Evolutionary conservation across 2,329 filamentous ascomycete species (phyloP).

Genomic region (Colletotrichum graminicola): DNA sequence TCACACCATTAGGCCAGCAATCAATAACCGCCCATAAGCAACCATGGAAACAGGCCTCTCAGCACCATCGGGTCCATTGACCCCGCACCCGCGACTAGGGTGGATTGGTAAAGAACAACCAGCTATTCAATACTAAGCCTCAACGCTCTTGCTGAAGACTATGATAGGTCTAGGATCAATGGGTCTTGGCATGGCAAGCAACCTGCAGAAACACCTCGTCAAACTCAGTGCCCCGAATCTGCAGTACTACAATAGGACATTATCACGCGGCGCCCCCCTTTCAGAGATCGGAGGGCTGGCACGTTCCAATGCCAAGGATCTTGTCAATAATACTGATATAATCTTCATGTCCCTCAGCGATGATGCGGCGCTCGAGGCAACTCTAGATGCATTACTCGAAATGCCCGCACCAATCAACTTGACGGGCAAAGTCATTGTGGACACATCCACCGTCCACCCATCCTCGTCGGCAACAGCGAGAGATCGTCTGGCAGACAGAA

Average conservation of each 20-base stretch:
- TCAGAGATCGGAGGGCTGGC: constrained; percentile 47
- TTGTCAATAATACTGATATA: constrained; percentile 50
- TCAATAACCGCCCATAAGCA: background rate
- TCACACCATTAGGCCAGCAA: background rate
- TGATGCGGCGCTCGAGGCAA: constrained; percentile 54
- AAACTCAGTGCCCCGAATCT: constrained; percentile 46
- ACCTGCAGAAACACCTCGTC: constrained; percentile 59
- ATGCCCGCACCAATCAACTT: constrained; percentile 39
- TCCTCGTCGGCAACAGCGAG: constrained; percentile 52
- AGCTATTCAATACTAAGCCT: background rate
- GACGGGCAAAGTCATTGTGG: constrained; percentile 58
- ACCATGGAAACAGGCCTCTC: background rate
- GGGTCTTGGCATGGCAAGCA: constrained; percentile 63
- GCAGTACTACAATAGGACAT: constrained; percentile 60
- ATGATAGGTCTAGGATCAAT: constrained; percentile 61
- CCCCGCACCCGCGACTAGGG: constrained; percentile 28
- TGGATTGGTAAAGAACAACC: constrained; percentile 31
- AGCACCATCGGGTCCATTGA: background rate
- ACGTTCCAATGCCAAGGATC: constrained; percentile 42
- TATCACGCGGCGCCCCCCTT: constrained; percentile 56
- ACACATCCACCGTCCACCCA: constrained; percentile 65
- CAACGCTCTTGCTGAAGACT: background rate
- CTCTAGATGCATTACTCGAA: constrained; percentile 50
- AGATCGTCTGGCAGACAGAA: constrained; percentile 46
- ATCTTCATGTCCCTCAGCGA: constrained; percentile 59